A percentile compares a stretch with the other conserved stretches of the same genome.
Conservation (phyloP, 108 stramenopile species). For the Schizochytrium sp. region DNA sequence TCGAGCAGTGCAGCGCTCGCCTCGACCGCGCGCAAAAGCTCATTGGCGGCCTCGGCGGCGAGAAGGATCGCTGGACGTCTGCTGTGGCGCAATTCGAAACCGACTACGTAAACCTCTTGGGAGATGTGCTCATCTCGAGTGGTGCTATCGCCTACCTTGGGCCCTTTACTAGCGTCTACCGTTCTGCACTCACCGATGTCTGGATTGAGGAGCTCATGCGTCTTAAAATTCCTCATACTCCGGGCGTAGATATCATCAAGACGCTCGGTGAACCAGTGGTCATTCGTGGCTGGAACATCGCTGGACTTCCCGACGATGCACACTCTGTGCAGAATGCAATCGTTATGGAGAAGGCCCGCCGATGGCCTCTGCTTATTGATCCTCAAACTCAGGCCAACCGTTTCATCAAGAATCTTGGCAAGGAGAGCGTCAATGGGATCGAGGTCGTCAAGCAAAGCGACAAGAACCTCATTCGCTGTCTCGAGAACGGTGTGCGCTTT, state of each 20-base stretch:
- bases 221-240: slow-evolving; percentile 39
- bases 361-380: slow-evolving; percentile 63
- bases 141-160: slow-evolving; percentile 53
- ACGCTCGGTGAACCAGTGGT: slow-evolving; percentile 44
- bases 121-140: slow-evolving; percentile 45
- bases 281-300: slow-evolving; percentile 43
- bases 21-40: slow-evolving; percentile 52
- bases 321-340: slow-evolving; percentile 55
- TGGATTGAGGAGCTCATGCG: slow-evolving; percentile 36
- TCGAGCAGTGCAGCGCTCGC: slow-evolving; percentile 35
- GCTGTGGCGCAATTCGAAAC: slow-evolving; percentile 30
- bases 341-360: slow-evolving; percentile 51
- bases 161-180: slow-evolving; percentile 46
- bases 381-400: slow-evolving; percentile 61
- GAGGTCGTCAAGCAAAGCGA: slow-evolving; percentile 51
- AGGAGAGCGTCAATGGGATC: slow-evolving; percentile 50
- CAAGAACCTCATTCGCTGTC: slow-evolving; percentile 49
- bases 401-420: slow-evolving; percentile 54
- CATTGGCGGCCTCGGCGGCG: slow-evolving; percentile 53
- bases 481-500: slow-evolving; percentile 59
- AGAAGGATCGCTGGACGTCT: slow-evolving; percentile 49
- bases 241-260: slow-evolving; percentile 29
- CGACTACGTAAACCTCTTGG: slow-evolving; percentile 40
- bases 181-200: slow-evolving; percentile 26
- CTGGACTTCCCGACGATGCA: slow-evolving; percentile 46